A percentile compares a stretch with the other conserved stretches of the same genome.
Conservation (phyloP, 129 eudicot species). For the Oenanthe sinensis region DNA sequence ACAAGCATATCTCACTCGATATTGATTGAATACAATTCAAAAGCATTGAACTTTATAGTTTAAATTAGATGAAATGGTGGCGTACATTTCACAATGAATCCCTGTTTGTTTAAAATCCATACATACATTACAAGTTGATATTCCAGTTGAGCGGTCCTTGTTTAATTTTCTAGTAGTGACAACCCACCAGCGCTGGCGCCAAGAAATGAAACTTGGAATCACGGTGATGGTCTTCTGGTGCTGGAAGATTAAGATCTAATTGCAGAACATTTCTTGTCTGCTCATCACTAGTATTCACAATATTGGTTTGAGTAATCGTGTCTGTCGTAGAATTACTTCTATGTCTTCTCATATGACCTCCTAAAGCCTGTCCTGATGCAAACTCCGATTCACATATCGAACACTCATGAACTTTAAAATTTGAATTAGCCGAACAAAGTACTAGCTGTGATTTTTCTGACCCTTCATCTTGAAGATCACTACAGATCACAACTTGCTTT, state of each 20-base stretch:
- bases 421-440: background rate
- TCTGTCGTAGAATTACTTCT: constrained; percentile 20
- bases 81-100: background rate
- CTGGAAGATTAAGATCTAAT: constrained; percentile 87
- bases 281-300: background rate
- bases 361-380: constrained; percentile 82
- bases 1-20: background rate
- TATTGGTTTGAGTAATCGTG: background rate
- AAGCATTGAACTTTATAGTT: background rate
- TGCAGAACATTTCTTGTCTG: constrained; percentile 22
- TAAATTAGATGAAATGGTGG: background rate
- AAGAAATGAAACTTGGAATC: constrained; percentile 28
- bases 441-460: constrained; percentile 1
- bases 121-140: background rate
- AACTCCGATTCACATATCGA: constrained; percentile 81
- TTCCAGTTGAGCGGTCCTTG: constrained; percentile 20
- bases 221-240: constrained; percentile 44
- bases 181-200: constrained; percentile 61
- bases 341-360: constrained; percentile 93
- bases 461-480: constrained; percentile 6
- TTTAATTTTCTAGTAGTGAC: constrained; percentile 41
- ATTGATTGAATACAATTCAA: background rate
- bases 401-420: constrained; percentile 57
- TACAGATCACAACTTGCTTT: background rate
- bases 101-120: background rate